Conservation (phyloP, 345 rosid species). For the Cardamine occulta region DNA sequence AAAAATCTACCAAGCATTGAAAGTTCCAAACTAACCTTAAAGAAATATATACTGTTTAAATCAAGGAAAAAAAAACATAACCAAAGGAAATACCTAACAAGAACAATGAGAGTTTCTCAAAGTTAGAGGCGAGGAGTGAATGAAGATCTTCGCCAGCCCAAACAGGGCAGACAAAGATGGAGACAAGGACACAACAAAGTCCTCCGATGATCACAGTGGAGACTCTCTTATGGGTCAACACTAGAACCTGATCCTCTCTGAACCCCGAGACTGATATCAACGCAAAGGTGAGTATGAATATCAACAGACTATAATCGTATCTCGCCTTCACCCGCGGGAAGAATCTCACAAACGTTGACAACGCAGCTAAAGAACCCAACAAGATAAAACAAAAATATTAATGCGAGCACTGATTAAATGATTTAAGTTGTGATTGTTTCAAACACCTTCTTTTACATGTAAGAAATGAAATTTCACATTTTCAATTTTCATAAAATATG, state of each 20-base stretch:
- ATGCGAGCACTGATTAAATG: neutral
- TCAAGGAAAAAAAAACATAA: neutral
- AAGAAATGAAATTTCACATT: neutral
- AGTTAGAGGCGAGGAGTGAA: constrained; percentile 52
- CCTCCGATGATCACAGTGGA: constrained; percentile 72
- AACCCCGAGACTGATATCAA: constrained; percentile 75
- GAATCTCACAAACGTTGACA: constrained; percentile 69
- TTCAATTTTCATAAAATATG: neutral
- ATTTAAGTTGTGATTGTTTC: constrained; percentile 7
- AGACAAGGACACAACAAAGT: constrained; percentile 49
- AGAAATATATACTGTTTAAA: neutral
- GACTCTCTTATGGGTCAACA: constrained; percentile 61
- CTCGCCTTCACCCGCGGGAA: constrained; percentile 78
- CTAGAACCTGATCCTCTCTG: constrained; percentile 56
- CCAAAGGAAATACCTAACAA: constrained; percentile 54
- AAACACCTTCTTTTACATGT: neutral
- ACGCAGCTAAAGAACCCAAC: constrained; percentile 51
- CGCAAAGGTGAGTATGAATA: constrained; percentile 78
- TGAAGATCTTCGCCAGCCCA: constrained; percentile 80
- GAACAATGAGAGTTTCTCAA: constrained; percentile 61
- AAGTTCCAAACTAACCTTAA: constrained; percentile 24
- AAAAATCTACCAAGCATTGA: constrained; percentile 1
- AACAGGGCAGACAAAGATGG: constrained; percentile 61
- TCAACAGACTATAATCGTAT: constrained; percentile 77
- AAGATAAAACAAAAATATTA: neutral